A percentile compares a stretch with the other conserved stretches of the same genome.
phyloP scores from a whole-genome alignment of 148 eudicot species.

The Fagopyrum homotropicum region DNA sequence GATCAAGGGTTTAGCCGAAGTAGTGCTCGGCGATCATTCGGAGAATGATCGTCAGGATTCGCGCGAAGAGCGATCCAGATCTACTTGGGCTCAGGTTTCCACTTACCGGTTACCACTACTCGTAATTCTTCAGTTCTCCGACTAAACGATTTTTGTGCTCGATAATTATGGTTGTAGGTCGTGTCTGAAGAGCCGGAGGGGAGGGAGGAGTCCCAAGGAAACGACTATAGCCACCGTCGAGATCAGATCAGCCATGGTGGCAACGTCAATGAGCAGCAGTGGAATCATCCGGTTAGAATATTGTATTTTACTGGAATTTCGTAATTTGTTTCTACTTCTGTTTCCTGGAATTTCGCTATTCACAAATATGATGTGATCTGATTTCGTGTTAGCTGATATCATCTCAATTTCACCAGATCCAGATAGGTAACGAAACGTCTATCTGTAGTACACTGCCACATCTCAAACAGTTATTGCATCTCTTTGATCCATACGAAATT shows the following conservation, averaged over 20 bases:
- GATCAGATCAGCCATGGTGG: constrained; percentile 7
- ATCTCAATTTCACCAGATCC: not conserved
- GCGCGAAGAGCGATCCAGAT: constrained; percentile 10
- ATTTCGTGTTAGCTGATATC: not conserved
- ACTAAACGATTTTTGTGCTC: not conserved
- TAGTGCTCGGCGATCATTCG: not conserved
- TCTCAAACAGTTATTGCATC: not conserved
- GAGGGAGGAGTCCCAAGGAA: not conserved
- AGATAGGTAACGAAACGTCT: not conserved
- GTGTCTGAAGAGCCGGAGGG: constrained; percentile 8
- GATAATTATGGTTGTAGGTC: not conserved
- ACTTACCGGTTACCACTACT: not conserved
- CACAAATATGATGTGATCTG: not conserved
- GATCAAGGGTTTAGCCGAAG: constrained; percentile 10
- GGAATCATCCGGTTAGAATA: constrained; percentile 4
- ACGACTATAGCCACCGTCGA: not conserved
- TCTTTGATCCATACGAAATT: not conserved
- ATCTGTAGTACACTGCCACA: not conserved
- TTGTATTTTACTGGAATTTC: not conserved
- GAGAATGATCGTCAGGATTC: not conserved
- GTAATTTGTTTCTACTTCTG: not conserved
- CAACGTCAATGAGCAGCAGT: constrained; percentile 2
- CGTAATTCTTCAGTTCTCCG: not conserved
- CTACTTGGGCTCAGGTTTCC: constrained; percentile 12
- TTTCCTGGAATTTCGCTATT: not conserved